A percentile compares a stretch with the other conserved stretches of the same genome.
Evolutionary conservation across 1,284 basidiomycete species (phyloP).

Genomic region (Ustilago nuda): DNA sequence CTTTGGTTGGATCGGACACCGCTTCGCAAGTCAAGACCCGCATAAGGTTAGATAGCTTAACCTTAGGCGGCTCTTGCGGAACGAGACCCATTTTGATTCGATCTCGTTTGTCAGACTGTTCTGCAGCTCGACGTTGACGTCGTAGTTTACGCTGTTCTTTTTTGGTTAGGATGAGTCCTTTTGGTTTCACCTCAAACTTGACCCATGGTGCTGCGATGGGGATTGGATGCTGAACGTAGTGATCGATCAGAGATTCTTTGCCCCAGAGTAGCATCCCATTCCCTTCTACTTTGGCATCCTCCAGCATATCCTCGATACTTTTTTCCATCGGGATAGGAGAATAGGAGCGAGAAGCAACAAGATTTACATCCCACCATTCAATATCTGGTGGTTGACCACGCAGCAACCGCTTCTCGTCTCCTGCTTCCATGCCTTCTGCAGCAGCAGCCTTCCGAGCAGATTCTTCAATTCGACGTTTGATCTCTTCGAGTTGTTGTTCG

Average conservation of each 20-base stretch:
- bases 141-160: slow-evolving; percentile 97
- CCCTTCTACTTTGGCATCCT: slow-evolving; percentile 63
- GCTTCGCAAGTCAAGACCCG: slow-evolving; percentile 96
- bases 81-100: slow-evolving; percentile 94
- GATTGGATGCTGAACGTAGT: slow-evolving; percentile 96
- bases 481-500: slow-evolving; percentile 81
- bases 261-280: slow-evolving; percentile 34
- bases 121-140: slow-evolving; percentile 85
- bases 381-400: slow-evolving; percentile 85
- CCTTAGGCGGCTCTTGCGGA: slow-evolving; percentile 95
- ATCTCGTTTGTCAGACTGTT: slow-evolving; percentile 93
- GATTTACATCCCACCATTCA: slow-evolving; percentile 96
- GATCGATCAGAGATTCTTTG: slow-evolving; percentile 81
- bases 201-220: slow-evolving; percentile 91
- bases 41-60: slow-evolving; percentile 95
- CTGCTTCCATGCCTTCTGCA: slow-evolving; percentile 87
- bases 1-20: slow-evolving; percentile 94
- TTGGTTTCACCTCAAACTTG: slow-evolving; percentile 78
- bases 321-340: slow-evolving; percentile 73
- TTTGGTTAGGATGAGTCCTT: slow-evolving; percentile 66
- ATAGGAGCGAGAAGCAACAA: slow-evolving; percentile 84
- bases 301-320: slow-evolving; percentile 74
- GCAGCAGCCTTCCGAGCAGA: slow-evolving; percentile 90
- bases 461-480: slow-evolving; percentile 92
- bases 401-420: slow-evolving; percentile 82